Evolutionary conservation across 1,284 basidiomycete species (phyloP), one percentile per base, ranked within the genome.

Genomic region (Cystobasidiaceae sp.): DNA sequence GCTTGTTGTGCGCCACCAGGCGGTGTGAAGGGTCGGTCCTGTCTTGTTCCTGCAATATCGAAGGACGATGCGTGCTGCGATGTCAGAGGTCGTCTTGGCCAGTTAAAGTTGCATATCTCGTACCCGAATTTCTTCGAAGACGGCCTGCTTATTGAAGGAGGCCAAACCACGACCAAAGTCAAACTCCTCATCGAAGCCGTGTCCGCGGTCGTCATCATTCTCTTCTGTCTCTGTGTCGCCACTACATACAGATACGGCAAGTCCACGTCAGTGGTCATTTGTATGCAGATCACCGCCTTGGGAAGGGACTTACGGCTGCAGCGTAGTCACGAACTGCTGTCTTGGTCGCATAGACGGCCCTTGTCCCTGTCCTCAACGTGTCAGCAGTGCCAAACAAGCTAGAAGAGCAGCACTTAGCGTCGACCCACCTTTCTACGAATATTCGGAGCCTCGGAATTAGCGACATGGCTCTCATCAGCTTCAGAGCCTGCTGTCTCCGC

Each of bases 1-100:
- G 68, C 27, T 70, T 71, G 56, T 72, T 74, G 67, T 74, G 71
- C 21, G 72, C 68, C 34, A 71, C 68, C 19, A 74, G 65, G 3
- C 69, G 72, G 1, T 66, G 61, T 3, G 71, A 56, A 0, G 72
- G 71, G 45, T 72, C 72, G 11, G 68, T 68, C 7, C 51, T 50
- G 44, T 73, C 72, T 41, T 65, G 45, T 21, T 61, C 66, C 69
- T 71, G 69, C 3, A 11, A n/a, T n/a, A n/a, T 3, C n/a, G n/a
- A n/a, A n/a, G n/a, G n/a, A 56, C 27, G 54, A n/a, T 1, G n/a
- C 5, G 1, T 30, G n/a, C 13, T 27, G 23, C 1, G 17, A n/a
- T n/a, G n/a, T n/a, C n/a, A n/a, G n/a, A n/a, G n/a, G n/a, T n/a
- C n/a, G n/a, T n/a, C n/a, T n/a, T n/a, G n/a, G n/a, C n/a, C n/a